Base-by-base conservation (phyloP, 768 basidiomycete genomes). In the Pisolithus tinctorius region DNA sequence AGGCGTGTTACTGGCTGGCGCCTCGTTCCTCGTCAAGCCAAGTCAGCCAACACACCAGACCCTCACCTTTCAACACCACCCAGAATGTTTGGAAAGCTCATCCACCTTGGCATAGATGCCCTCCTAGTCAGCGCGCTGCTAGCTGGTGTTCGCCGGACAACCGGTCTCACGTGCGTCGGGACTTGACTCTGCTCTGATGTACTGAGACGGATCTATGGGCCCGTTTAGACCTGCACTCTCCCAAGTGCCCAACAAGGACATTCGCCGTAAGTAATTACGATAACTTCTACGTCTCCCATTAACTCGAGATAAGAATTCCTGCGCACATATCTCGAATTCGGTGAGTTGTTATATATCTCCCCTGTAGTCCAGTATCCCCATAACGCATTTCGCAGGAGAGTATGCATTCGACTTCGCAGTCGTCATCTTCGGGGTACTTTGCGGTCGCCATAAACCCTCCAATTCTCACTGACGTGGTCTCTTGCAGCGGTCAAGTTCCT, bases 381-480 rank as follows among this genome's bases (percentile, higher is more conserved):
- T 8, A 14, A 50, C 23, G 26, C 6, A 2, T 10, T 34, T 2
- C 23, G 25, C 63, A 89, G 88, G 89, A 44, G 90, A 93, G 70
- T 93, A 93, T 60, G 71, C 76, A 4, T 92, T 89, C 60, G 91
- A 93, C 70, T 89, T 93, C 61, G 86, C 87, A 10, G 80, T 92
- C 8, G 91, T 93, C 26, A 62, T 93, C 47, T 77, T 87, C 41
- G 89, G 91, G 65, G 90, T 93, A 68, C 36, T 47, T 20, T 36
- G 37, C 36, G 42, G 31, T 49, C 53, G 44, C 36, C 38, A 26
- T 48, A 26, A 27, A 40, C 14, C 23, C 30, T 49, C 23, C 20
- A 27, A 48, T 20, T 46, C 17, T 25, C n/a, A 20, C 46, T 51
- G 47, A 63, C 1, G 53, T 17, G 29, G 29, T 17, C 38, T 13